Conservation (phyloP, 2,329 filamentous ascomycete species). For the Coniochaeta sp. region DNA sequence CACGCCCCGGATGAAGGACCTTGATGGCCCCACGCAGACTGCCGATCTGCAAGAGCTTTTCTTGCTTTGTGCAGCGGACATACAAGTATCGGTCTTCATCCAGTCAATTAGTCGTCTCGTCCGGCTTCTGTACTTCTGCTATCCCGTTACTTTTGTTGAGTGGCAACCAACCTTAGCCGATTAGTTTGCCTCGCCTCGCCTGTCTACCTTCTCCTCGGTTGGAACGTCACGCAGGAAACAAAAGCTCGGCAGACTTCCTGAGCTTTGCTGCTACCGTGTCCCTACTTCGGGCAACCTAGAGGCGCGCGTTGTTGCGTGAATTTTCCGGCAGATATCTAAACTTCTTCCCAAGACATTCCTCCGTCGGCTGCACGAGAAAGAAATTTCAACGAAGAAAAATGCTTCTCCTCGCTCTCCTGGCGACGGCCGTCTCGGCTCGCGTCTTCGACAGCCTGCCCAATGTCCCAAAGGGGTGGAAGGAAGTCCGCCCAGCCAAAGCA, state of each 20-base stretch:
- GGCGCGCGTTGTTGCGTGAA: not conserved
- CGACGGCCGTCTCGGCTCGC: slow-evolving; percentile 20
- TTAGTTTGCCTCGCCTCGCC: not conserved
- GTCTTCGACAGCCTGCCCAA: slow-evolving; percentile 28
- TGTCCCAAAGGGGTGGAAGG: slow-evolving; percentile 30
- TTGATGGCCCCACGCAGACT: not conserved
- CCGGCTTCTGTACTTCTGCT: not conserved
- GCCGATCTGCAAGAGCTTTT: not conserved
- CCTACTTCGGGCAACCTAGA: not conserved
- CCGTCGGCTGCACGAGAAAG: too few species aligned
- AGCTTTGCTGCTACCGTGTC: not conserved
- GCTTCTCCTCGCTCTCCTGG: slow-evolving; percentile 15
- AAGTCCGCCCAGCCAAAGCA: slow-evolving; percentile 24
- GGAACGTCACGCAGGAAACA: slow-evolving; percentile 2
- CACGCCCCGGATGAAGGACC: not conserved
- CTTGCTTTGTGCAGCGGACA: not conserved
- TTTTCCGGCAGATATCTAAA: not conserved
- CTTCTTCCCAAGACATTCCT: not conserved
- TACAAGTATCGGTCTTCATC: too few species aligned
- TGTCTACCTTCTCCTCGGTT: not conserved
- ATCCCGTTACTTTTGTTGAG: not conserved
- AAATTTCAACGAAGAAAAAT: too few species aligned
- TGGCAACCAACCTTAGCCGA: not conserved
- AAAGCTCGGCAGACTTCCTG: not conserved
- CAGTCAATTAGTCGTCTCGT: too few species aligned